Base-by-base conservation (phyloP, 805 yeast genomes). In the Metschnikowia santaceciliae region DNA sequence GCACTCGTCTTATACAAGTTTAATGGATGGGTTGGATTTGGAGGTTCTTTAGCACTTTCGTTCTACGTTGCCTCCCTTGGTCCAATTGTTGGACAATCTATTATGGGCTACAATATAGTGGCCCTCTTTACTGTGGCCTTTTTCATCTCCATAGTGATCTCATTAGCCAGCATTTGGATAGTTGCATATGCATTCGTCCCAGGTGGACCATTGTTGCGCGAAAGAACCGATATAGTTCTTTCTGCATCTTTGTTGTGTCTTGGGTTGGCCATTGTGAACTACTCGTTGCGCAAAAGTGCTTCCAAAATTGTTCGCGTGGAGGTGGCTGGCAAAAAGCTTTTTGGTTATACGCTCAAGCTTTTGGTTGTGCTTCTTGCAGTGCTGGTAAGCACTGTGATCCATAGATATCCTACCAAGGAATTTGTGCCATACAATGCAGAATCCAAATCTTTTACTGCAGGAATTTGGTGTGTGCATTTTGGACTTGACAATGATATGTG, bases 141-240 rank as follows among this genome's bases (percentile, higher is more conserved):
- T 50, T 61, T 82, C 5, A 57, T 80, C 42, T 70, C 78, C 54
- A 72, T 83, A 47, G 44, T 86, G 3, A 64, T 88, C 35, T 76
- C 85, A 23, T 75, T 94, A 54, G 95, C 87, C 4, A 92, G 90
- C 67, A 96, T 92, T 46, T 92, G 98, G 98, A 85, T 87, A 40
- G 98, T 94, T 42, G 99, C 99, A 0, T 94, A 94, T 68, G 98
- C 99, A 0, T 94, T 94, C 71, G 99, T 94, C 43, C 99, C 99
- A 10, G 91, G 89, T 53, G 99, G 99, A 7, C 84, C 86, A 64
- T 54, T 87, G 20, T 74, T 94, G 47, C 81, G 99, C 63, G 99
- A 94, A 68, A 80, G 97, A 66, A 85, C 94, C 1, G 96, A 90
- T 66, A 67, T 87, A 42, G 80, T 94, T 2, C 67, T 90, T 41